These are phyloP conservation scores for Trichoderma reesei DNA, from an alignment of 495 filamentous ascomycete species.

Conservation along the genomic window DNA sequence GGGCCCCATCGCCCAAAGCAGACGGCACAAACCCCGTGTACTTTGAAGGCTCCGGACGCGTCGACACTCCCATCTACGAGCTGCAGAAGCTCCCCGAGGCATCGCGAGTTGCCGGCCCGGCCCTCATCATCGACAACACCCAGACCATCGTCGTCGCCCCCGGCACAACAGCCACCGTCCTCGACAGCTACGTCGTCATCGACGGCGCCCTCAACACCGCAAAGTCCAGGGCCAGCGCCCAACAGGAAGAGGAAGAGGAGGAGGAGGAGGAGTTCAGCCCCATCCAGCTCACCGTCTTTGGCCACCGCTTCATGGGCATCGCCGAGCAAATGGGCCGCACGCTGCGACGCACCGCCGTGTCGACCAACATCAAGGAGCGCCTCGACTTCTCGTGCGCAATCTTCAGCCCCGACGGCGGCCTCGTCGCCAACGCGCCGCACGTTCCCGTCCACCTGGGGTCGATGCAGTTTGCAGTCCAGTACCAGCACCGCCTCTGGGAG, in stretches of 20 bases:
- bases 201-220: slow-evolving; percentile 34
- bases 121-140: slow-evolving; percentile 86
- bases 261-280: slow-evolving; percentile 60
- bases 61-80: slow-evolving; percentile 77
- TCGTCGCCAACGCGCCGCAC: slow-evolving; percentile 94
- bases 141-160: slow-evolving; percentile 95
- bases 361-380: slow-evolving; percentile 95
- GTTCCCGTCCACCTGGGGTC: slow-evolving; percentile 84
- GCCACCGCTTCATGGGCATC: slow-evolving; percentile 96
- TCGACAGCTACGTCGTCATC: slow-evolving; percentile 63
- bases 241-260: no score
- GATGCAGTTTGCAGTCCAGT: slow-evolving; percentile 93
- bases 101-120: slow-evolving; percentile 70
- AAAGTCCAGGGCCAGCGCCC: slow-evolving; percentile 43
- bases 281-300: slow-evolving; percentile 91
- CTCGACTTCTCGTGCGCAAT: slow-evolving; percentile 94
- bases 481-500: slow-evolving; percentile 79
- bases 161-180: slow-evolving; percentile 56
- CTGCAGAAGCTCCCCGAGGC: slow-evolving; percentile 67
- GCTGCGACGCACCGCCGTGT: slow-evolving; percentile 91
- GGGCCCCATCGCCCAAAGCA: slow-evolving; percentile 38
- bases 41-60: slow-evolving; percentile 56
- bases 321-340: slow-evolving; percentile 96
- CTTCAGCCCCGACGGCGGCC: slow-evolving; percentile 79
- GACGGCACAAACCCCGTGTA: slow-evolving; percentile 51